Base-by-base conservation (phyloP, 805 yeast species). In the Sungouiozyma intestinalis region DNA sequence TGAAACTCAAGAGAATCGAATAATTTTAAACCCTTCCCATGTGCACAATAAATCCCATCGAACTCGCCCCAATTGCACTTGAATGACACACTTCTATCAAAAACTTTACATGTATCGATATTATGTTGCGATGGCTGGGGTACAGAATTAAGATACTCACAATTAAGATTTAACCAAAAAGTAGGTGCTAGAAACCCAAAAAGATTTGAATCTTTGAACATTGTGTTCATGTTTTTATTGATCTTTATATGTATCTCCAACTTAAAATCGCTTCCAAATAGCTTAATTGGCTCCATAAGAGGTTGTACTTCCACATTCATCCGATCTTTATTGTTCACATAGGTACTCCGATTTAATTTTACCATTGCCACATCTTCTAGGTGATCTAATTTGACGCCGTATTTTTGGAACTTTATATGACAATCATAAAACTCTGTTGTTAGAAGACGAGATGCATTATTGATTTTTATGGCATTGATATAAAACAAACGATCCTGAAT, bases 41-140 rank as follows among this genome's bases (percentile, higher is more conserved):
- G 52, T 1, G 77, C 69, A 1, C 92, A 94, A 48, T 71, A 70
- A 44, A 68, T 69, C 0, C 94, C 94, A 58, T 84, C 94, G 50
- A 81, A 63, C 0, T 73, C 69, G 2, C 66, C 64, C 79, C 80
- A 77, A 33, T 54, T 15, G 43, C 38, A 47, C 46, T 19, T 40
- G 38, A 34, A 43, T 38, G 16, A 34, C 20, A 36, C 48, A 47
- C 31, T 47, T 27, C 46, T 49, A 7, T 51, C 48, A 4, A 36
- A 24, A 17, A 36, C 35, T 45, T 49, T 45, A 40, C 9, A 52
- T 33, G 16, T 37, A 40, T 31, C 40, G 49, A 20, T 44, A 27
- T 27, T 33, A 37, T 15, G 39, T 29, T 17, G 40, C 24, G 19
- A 45, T 51, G 36, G 40, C 48, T 19, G 40, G 44, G 27, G 50